Evolutionary conservation across 148 eudicot species (phyloP).

Genomic region (Suaeda aralocaspica): DNA sequence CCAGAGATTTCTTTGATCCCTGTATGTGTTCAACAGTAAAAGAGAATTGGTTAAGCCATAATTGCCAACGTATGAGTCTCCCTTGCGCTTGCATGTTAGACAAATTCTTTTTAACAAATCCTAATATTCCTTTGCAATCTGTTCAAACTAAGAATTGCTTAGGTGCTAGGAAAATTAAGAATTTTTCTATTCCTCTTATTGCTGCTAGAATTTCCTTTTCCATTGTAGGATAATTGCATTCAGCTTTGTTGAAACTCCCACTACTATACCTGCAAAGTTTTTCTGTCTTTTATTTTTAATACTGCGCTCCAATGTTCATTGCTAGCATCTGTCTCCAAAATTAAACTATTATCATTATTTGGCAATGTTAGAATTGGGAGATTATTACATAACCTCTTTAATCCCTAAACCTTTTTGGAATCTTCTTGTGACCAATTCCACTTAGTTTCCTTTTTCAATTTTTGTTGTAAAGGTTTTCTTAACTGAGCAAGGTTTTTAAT

Average conservation of each 20-base stretch:
- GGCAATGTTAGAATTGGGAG: no score
- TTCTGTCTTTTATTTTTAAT: no score
- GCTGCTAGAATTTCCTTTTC: neutral
- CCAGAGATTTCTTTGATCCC: no score
- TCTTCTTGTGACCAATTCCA: neutral
- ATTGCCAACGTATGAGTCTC: no score
- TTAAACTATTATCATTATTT: no score
- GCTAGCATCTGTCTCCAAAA: no score
- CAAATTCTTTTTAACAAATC: neutral
- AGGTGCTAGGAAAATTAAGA: neutral
- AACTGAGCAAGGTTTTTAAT: neutral
- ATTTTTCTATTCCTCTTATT: neutral
- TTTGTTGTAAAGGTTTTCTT: neutral
- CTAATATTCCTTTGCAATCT: neutral
- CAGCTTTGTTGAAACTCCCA: no score
- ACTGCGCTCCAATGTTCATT: no score
- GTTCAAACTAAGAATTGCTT: neutral
- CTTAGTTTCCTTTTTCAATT: neutral
- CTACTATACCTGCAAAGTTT: no score
- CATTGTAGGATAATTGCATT: neutral
- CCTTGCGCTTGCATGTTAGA: neutral
- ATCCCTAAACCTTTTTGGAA: neutral
- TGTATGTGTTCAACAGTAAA: no score
- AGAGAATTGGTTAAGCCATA: no score
- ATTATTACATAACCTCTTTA: no score